These are phyloP conservation scores for Rutstroemia sp. DNA, from an alignment of 2,329 filamentous ascomycete genomes.

Conservation along the genomic window DNA sequence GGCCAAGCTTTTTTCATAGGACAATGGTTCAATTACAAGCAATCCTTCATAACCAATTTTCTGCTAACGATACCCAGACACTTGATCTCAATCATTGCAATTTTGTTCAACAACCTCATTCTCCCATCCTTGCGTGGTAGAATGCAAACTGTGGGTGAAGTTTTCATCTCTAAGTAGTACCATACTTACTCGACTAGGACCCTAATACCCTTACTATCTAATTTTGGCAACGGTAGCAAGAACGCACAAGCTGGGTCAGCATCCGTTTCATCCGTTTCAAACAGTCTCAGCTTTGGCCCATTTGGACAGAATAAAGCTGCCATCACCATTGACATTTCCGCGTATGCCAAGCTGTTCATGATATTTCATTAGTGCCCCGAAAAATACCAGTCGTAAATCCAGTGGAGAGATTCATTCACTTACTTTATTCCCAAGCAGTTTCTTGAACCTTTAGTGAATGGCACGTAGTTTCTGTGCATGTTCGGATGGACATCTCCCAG, in stretches of 20 bases:
- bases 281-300: not conserved
- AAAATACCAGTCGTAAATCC: not conserved
- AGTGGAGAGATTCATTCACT: not conserved
- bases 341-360: not conserved
- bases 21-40: too few species aligned
- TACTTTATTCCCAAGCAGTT: slow-evolving; percentile 4
- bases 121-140: too few species aligned
- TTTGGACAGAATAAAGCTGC: not conserved
- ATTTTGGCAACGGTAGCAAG: not conserved
- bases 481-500: not conserved
- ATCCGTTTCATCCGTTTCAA: slow-evolving; percentile 1
- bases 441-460: slow-evolving; percentile 1
- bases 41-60: too few species aligned
- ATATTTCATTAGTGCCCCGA: not conserved
- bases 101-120: too few species aligned
- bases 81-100: too few species aligned
- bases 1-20: too few species aligned
- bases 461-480: not conserved
- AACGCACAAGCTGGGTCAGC: not conserved
- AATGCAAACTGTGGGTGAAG: too few species aligned
- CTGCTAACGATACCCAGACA: too few species aligned
- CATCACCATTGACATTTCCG: not conserved
- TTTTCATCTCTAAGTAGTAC: too few species aligned
- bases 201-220: not conserved
- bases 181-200: not conserved